Evolutionary conservation across 1,139 yeast genomes (phyloP).

Genomic region (Zygotorulaspora mrakii): DNA sequence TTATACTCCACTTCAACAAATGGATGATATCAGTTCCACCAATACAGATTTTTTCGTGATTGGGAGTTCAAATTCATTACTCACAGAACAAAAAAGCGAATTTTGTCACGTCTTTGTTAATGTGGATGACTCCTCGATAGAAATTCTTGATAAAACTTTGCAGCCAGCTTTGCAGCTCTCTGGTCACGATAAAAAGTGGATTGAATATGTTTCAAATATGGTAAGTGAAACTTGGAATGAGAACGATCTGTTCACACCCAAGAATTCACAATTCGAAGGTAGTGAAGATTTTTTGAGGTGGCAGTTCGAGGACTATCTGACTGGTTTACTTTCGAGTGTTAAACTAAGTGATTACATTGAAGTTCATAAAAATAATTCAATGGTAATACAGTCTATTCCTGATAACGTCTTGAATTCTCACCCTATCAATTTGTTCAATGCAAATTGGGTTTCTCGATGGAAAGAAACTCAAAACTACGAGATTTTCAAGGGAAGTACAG

Average conservation of each 20-base stretch:
- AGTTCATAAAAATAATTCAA: slow-evolving; percentile 39
- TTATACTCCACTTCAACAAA: slow-evolving; percentile 85
- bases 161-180: slow-evolving; percentile 50
- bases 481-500: slow-evolving; percentile 70
- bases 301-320: slow-evolving; percentile 84
- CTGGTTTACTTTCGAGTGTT: slow-evolving; percentile 67
- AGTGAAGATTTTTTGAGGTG: slow-evolving; percentile 86
- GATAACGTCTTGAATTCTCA: slow-evolving; percentile 33
- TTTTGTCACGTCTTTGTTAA: slow-evolving; percentile 56
- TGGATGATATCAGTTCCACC: slow-evolving; percentile 61
- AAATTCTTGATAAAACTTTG: slow-evolving; percentile 42
- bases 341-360: slow-evolving; percentile 62
- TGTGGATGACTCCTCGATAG: slow-evolving; percentile 49
- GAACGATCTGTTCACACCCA: slow-evolving; percentile 44
- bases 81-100: slow-evolving; percentile 60
- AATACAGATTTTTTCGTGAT: slow-evolving; percentile 65
- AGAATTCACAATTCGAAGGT: slow-evolving; percentile 56
- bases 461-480: slow-evolving; percentile 59
- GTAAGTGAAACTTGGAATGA: slow-evolving; percentile 41
- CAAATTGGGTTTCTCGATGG: slow-evolving; percentile 63
- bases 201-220: slow-evolving; percentile 37
- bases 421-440: slow-evolving; percentile 51
- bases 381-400: slow-evolving; percentile 27
- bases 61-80: slow-evolving; percentile 83
- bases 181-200: slow-evolving; percentile 69